Evolutionary conservation across 2,329 filamentous ascomycete genomes (phyloP).

Genomic region (Fusarium concolor): DNA sequence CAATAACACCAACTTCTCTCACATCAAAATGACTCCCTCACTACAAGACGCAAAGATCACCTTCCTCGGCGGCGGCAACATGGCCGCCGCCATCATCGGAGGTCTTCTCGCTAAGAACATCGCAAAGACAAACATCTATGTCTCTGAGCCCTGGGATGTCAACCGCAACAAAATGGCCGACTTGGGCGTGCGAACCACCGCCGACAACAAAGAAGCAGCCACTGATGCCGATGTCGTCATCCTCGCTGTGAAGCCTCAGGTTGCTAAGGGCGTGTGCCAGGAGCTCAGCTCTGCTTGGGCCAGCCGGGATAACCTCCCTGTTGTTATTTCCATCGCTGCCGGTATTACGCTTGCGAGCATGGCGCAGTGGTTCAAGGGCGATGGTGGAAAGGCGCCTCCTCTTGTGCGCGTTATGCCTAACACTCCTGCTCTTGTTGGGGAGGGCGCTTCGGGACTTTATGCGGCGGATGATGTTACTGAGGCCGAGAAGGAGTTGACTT

Average conservation of each 20-base stretch:
- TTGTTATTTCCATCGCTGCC: slow-evolving; percentile 62
- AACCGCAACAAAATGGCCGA: slow-evolving; percentile 62
- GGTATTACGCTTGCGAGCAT: slow-evolving; percentile 61
- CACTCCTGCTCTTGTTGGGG: slow-evolving; percentile 62
- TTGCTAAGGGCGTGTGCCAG: slow-evolving; percentile 59
- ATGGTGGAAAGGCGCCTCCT: slow-evolving; percentile 54
- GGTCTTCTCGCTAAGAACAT: slow-evolving; percentile 59
- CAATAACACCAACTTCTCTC: neutral
- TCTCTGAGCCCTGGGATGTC: slow-evolving; percentile 64
- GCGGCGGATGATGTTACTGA: slow-evolving; percentile 57
- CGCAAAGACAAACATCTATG: slow-evolving; percentile 58
- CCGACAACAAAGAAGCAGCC: slow-evolving; percentile 59
- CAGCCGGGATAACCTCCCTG: slow-evolving; percentile 50
- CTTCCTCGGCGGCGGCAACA: slow-evolving; percentile 62
- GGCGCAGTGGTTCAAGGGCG: slow-evolving; percentile 55
- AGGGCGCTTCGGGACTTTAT: slow-evolving; percentile 62
- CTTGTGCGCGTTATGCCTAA: slow-evolving; percentile 66
- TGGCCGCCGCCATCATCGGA: slow-evolving; percentile 64
- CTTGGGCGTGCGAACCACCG: slow-evolving; percentile 59
- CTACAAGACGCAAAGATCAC: slow-evolving; percentile 51
- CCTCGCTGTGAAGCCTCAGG: slow-evolving; percentile 64
- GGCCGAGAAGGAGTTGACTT: slow-evolving; percentile 57
- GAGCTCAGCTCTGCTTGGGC: slow-evolving; percentile 58
- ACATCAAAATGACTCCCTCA: slow-evolving; percentile 41
- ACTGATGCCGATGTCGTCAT: slow-evolving; percentile 59